phyloP scores from a whole-genome alignment of 1,284 basidiomycete genomes.

The Apiotrichum sp. region DNA sequence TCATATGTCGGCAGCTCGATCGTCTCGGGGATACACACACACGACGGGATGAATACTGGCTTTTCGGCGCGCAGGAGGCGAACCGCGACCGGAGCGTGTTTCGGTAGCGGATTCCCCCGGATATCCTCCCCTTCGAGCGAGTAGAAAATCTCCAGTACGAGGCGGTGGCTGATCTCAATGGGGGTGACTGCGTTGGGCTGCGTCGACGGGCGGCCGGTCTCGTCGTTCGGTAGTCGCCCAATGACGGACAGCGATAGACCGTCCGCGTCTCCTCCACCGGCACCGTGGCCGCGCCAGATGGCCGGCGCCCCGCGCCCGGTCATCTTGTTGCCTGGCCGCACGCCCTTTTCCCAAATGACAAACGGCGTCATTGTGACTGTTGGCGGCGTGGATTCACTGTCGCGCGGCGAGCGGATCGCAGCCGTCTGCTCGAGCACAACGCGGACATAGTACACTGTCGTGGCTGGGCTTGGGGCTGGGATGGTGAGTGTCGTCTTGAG shows the following conservation, averaged over 20 bases:
- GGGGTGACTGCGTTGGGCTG: constrained; percentile 30
- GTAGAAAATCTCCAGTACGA: constrained; percentile 35
- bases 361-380: constrained; percentile 12
- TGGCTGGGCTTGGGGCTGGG: constrained; percentile 18
- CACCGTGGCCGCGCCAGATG: constrained; percentile 27
- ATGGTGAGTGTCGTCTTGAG: constrained; percentile 19
- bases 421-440: constrained; percentile 28
- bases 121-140: constrained; percentile 32
- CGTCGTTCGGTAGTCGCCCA: constrained; percentile 33
- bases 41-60: constrained; percentile 9
- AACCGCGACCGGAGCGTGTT: not conserved
- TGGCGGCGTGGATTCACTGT: constrained; percentile 11
- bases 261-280: constrained; percentile 10
- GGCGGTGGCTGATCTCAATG: constrained; percentile 29
- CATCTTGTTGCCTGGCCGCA: constrained; percentile 9
- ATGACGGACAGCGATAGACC: constrained; percentile 11
- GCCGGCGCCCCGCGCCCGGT: constrained; percentile 15
- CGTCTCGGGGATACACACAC: constrained; percentile 13
- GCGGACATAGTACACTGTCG: constrained; percentile 30
- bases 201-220: constrained; percentile 31
- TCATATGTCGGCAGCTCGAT: constrained; percentile 3
- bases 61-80: constrained; percentile 9
- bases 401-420: constrained; percentile 28
- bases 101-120: constrained; percentile 5
- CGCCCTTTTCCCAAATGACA: constrained; percentile 16